phyloP scores from a whole-genome alignment of 108 stramenopile genomes.

The Cyclostephanos invisitatus region DNA sequence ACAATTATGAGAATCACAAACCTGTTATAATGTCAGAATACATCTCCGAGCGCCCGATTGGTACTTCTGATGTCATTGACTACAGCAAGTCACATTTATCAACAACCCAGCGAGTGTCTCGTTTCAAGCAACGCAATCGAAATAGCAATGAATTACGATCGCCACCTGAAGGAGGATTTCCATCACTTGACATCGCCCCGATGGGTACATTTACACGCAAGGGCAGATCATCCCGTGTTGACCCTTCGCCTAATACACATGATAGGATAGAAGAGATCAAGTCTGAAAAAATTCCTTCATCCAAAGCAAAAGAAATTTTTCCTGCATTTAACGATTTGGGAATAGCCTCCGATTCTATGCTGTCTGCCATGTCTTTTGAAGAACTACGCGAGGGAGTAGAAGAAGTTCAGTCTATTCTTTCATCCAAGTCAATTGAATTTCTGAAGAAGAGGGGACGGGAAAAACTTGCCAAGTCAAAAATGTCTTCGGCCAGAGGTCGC shows the following conservation, averaged over 20 bases:
- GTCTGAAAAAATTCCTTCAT: background rate
- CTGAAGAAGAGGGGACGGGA: slow-evolving; percentile 51
- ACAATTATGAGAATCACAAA: slow-evolving; percentile 5
- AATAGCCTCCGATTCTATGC: slow-evolving; percentile 56
- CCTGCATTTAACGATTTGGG: slow-evolving; percentile 7
- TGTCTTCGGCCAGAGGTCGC: slow-evolving; percentile 7
- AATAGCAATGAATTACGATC: slow-evolving; percentile 1
- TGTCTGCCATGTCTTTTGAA: slow-evolving; percentile 66
- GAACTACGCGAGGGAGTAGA: slow-evolving; percentile 63
- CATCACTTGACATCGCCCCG: slow-evolving; percentile 47
- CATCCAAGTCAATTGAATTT: slow-evolving; percentile 71
- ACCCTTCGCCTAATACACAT: slow-evolving; percentile 6
- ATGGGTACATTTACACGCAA: slow-evolving; percentile 47
- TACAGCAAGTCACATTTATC: background rate
- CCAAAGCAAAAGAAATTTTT: background rate
- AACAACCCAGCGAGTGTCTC: slow-evolving; percentile 30
- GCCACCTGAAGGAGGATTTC: slow-evolving; percentile 49
- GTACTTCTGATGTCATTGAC: background rate
- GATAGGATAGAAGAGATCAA: background rate
- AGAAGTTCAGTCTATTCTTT: slow-evolving; percentile 63
- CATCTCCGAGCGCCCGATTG: slow-evolving; percentile 45
- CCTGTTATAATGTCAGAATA: slow-evolving; percentile 39
- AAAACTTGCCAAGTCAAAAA: slow-evolving; percentile 23
- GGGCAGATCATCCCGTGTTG: slow-evolving; percentile 13
- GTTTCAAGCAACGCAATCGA: slow-evolving; percentile 45